phyloP scores from a whole-genome alignment of 805 yeast genomes.

The Candida maesae region DNA sequence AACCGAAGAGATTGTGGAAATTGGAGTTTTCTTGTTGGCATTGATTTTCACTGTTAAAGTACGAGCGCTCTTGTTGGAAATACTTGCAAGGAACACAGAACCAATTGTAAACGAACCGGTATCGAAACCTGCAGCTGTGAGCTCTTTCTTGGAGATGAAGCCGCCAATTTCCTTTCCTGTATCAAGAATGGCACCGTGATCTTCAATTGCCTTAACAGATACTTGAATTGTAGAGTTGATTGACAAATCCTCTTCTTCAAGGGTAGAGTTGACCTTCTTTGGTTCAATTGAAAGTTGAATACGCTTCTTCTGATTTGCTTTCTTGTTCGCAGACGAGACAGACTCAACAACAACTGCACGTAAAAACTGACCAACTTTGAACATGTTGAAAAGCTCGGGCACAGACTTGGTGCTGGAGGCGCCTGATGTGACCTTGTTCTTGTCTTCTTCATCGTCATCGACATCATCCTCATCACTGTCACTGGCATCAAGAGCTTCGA shows the following conservation, averaged over 20 bases:
- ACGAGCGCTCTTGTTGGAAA: slow-evolving; percentile 50
- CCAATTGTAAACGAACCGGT: slow-evolving; percentile 48
- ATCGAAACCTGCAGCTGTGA: slow-evolving; percentile 37
- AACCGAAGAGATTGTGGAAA: slow-evolving; percentile 59
- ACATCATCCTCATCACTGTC: slow-evolving; percentile 40
- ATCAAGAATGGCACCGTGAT: slow-evolving; percentile 81
- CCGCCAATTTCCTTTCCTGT: slow-evolving; percentile 65
- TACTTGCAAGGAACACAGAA: slow-evolving; percentile 61
- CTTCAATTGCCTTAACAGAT: slow-evolving; percentile 77
- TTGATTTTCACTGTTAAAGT: slow-evolving; percentile 55
- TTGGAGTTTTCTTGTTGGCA: slow-evolving; percentile 41
- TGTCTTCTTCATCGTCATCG: slow-evolving; percentile 30
- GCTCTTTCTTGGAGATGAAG: slow-evolving; percentile 70
- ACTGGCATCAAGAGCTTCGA: slow-evolving; percentile 54
- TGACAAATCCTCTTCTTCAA: slow-evolving; percentile 62
- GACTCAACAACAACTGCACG: slow-evolving; percentile 71
- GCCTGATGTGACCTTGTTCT: slow-evolving; percentile 21
- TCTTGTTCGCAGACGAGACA: slow-evolving; percentile 35
- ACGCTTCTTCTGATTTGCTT: slow-evolving; percentile 47
- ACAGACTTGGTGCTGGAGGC: slow-evolving; percentile 36
- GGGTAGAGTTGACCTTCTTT: slow-evolving; percentile 53
- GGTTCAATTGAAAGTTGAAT: slow-evolving; percentile 76
- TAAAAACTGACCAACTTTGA: slow-evolving; percentile 79
- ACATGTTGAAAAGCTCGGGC: slow-evolving; percentile 53
- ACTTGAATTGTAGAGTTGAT: slow-evolving; percentile 70